These are phyloP conservation scores for Ogataea paraovalis DNA, from an alignment of 805 yeast species.

Conservation along the genomic window DNA sequence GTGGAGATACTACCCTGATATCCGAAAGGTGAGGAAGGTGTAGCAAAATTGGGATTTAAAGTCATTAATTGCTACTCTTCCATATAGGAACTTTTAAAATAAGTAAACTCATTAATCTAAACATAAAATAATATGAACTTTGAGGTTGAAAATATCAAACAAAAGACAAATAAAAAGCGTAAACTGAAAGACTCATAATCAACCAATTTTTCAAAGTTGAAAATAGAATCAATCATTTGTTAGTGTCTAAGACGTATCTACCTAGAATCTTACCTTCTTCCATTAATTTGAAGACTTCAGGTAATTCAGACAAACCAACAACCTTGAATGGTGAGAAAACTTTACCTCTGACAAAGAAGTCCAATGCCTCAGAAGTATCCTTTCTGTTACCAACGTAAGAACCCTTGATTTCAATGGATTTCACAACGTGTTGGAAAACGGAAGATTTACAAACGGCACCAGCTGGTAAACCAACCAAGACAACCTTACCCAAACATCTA, in stretches of 20 bases:
- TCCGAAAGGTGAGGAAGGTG: too few relatives aligned
- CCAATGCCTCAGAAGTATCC: constrained; percentile 75
- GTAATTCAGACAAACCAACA: constrained; percentile 71
- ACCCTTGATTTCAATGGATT: constrained; percentile 68
- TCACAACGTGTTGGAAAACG: constrained; percentile 71
- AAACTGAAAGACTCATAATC: background rate
- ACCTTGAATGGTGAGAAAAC: constrained; percentile 64
- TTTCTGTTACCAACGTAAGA: constrained; percentile 89
- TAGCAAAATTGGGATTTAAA: background rate
- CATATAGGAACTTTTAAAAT: too few relatives aligned
- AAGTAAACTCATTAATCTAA: background rate
- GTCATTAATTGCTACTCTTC: too few relatives aligned
- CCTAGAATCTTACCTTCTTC: constrained; percentile 82
- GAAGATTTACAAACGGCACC: constrained; percentile 67
- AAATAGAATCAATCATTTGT: constrained; percentile 37
- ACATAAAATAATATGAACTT: background rate
- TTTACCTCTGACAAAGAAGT: constrained; percentile 64
- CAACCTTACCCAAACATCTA: constrained; percentile 58
- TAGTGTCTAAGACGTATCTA: constrained; percentile 81
- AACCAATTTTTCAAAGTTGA: too few relatives aligned
- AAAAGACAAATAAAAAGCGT: background rate
- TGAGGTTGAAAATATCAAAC: background rate
- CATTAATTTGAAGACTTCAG: constrained; percentile 71
- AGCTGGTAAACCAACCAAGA: constrained; percentile 70
- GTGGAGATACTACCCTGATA: too few relatives aligned